Conservation (phyloP, 2,329 filamentous ascomycete species). For the Rhexocercosporidium sp. region DNA sequence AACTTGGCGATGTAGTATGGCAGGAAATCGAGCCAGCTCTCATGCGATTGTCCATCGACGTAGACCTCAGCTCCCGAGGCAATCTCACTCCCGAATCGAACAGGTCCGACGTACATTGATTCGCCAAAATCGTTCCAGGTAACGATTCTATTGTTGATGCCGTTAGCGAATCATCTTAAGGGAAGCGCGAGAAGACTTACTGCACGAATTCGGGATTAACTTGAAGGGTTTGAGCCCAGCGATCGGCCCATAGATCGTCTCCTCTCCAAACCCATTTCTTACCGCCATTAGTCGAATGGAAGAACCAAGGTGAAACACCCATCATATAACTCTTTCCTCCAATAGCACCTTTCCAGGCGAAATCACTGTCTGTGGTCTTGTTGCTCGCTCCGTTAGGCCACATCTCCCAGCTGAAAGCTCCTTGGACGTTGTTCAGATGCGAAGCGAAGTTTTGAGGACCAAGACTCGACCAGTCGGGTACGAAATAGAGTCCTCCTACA, state of each 20-base stretch:
- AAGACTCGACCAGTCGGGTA: constrained; percentile 53
- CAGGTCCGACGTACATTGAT: constrained; percentile 56
- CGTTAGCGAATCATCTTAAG: constrained; percentile 32
- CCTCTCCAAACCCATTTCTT: constrained; percentile 69
- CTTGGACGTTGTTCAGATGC: constrained; percentile 44
- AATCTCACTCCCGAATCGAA: constrained; percentile 45
- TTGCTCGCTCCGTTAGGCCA: constrained; percentile 47
- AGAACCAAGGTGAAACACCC: constrained; percentile 65
- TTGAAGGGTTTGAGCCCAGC: constrained; percentile 58
- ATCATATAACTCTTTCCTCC: constrained; percentile 54
- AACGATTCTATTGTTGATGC: constrained; percentile 42
- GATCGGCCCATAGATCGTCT: constrained; percentile 64
- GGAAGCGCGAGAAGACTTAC: constrained; percentile 38
- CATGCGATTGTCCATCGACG: constrained; percentile 54
- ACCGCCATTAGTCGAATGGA: constrained; percentile 58
- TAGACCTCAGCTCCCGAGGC: constrained; percentile 52
- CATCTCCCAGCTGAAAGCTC: constrained; percentile 50
- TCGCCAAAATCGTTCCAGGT: constrained; percentile 61
- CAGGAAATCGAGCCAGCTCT: constrained; percentile 53
- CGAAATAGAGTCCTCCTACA: constrained; percentile 46
- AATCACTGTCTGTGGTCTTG: constrained; percentile 46
- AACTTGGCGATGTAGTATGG: constrained; percentile 57
- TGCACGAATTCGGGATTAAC: constrained; percentile 52
- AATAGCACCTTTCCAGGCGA: constrained; percentile 46
- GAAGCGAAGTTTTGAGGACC: constrained; percentile 41